Conservation (phyloP, 306 rosid genomes). For the Dalbergia cochinchinensis region DNA sequence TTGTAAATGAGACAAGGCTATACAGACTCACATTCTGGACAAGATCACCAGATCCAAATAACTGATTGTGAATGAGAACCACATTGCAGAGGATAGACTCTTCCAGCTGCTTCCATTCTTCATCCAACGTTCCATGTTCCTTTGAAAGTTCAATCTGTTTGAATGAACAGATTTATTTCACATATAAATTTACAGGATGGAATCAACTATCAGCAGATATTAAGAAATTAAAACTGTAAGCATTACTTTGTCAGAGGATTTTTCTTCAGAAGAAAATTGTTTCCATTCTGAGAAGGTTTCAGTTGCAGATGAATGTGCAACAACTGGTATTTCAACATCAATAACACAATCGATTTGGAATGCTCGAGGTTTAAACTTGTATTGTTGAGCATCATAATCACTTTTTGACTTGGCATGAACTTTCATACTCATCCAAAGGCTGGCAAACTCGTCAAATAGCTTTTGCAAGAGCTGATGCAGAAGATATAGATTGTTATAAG, state of each 20-base stretch:
- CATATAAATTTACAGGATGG: not conserved
- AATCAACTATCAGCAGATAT: constrained; percentile 8
- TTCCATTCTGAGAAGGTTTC: constrained; percentile 75
- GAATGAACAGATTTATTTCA: constrained; percentile 27
- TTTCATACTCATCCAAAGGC: constrained; percentile 74
- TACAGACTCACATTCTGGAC: constrained; percentile 65
- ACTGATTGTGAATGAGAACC: constrained; percentile 67
- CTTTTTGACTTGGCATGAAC: constrained; percentile 61
- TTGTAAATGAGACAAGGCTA: not conserved
- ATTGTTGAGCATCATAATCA: constrained; percentile 66
- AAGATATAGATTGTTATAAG: constrained; percentile 41
- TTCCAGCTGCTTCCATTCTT: constrained; percentile 74
- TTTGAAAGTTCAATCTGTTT: constrained; percentile 63
- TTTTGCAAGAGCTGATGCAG: constrained; percentile 70
- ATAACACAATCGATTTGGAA: constrained; percentile 76
- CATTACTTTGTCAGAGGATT: constrained; percentile 48
- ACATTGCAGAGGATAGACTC: constrained; percentile 65
- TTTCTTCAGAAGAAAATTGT: constrained; percentile 61
- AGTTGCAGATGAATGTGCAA: constrained; percentile 50
- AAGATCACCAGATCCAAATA: constrained; percentile 80
- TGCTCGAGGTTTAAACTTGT: constrained; percentile 78
- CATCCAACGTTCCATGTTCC: constrained; percentile 64
- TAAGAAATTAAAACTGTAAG: constrained; percentile 21
- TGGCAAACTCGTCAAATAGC: constrained; percentile 69
- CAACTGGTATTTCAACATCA: constrained; percentile 66